Evolutionary conservation across 768 basidiomycete genomes (phyloP).

Genomic region (Pisolithus orientalis): DNA sequence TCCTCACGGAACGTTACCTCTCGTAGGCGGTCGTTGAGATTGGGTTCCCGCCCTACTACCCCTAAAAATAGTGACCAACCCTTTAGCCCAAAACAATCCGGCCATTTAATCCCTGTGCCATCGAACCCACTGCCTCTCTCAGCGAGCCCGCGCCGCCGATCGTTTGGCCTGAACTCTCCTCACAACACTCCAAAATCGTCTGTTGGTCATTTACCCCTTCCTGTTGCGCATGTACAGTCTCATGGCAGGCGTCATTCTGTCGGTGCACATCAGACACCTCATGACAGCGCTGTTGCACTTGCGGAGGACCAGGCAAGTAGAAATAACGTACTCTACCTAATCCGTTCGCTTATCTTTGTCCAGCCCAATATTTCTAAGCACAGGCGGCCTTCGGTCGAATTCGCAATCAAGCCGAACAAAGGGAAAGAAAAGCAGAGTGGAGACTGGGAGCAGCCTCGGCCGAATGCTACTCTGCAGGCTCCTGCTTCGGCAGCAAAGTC

Average conservation of each 20-base stretch:
- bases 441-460: slow-evolving; percentile 4
- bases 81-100: slow-evolving; percentile 12
- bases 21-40: slow-evolving; percentile 27
- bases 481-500: slow-evolving; percentile 9
- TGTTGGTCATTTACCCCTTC: slow-evolving; percentile 20
- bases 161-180: slow-evolving; percentile 27
- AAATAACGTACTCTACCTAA: background rate
- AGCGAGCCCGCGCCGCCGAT: slow-evolving; percentile 28
- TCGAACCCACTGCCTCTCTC: slow-evolving; percentile 27
- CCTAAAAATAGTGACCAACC: slow-evolving; percentile 23
- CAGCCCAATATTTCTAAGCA: slow-evolving; percentile 9
- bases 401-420: slow-evolving; percentile 12
- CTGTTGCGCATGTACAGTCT: slow-evolving; percentile 9
- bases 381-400: slow-evolving; percentile 7
- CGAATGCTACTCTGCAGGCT: slow-evolving; percentile 1
- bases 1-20: slow-evolving; percentile 7
- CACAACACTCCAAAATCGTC: slow-evolving; percentile 26
- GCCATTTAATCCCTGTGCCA: slow-evolving; percentile 20
- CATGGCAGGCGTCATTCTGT: slow-evolving; percentile 24
- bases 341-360: background rate
- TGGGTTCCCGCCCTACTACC: slow-evolving; percentile 24
- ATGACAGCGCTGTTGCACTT: slow-evolving; percentile 29
- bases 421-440: slow-evolving; percentile 22
- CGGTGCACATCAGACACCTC: slow-evolving; percentile 25
- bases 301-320: slow-evolving; percentile 16